Base-by-base conservation (phyloP, 345 rosid genomes). In the Camelina neglecta region DNA sequence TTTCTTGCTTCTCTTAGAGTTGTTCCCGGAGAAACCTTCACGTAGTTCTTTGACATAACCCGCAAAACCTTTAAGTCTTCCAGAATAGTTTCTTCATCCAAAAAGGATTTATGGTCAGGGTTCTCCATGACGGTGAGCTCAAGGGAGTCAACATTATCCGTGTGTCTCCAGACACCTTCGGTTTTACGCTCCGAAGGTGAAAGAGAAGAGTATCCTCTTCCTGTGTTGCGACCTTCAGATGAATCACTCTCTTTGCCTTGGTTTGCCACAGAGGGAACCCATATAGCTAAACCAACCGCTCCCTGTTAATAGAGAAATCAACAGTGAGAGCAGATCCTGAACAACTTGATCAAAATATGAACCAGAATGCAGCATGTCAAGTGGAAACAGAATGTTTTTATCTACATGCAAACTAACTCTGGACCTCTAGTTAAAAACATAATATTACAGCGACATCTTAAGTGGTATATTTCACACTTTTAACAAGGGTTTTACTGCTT, bases 281-380 rank as follows among this genome's bases (percentile, higher is more conserved):
- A 95, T 84, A 95, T 95, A 23, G 99, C 99, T 76, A 95, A 85
- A 72, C 99, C 99, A 76, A 95, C 97, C 53, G 99, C 97, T 71
- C 99, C 99, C 97, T 95, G 77, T 51, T 73, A 59, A 62, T 67
- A 42, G 26, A 42, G 26, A 74, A 55, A 65, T 72, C 24, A 50
- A 63, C 72, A 29, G 35, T 58, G 23, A 50, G 62, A 65, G 51
- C 31, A 42, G 56, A 65, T 66, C 63, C 65, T n/a, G 11, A 75
- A 44, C 48, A 49, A 66, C 8, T 24, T 16, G 35, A 67, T 24
- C 18, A 36, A 38, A 2, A 44, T 55, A n/a, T 29, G 31, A 72
- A 69, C 13, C 58, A 66, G 12, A 50, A 66, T 11, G 2, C 59
- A 47, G 41, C 21, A 63, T n/a, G 8, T 26, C 38, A 24, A 63